These are phyloP conservation scores for Colletotrichum cuscutae DNA, from an alignment of 2,329 filamentous ascomycete species.

Conservation along the genomic window DNA sequence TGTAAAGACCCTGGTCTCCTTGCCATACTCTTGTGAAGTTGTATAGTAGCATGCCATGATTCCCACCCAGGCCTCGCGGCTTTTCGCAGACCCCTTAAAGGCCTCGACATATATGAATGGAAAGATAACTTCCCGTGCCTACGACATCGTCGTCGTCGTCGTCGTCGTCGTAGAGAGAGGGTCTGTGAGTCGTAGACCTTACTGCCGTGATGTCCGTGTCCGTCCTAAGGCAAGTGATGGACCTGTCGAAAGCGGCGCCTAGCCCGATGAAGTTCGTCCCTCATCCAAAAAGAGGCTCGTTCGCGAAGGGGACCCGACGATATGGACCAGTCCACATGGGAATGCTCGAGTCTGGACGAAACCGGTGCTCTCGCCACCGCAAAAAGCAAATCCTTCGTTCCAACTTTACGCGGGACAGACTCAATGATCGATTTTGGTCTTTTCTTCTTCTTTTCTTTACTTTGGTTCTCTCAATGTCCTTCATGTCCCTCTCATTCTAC, in stretches of 20 bases:
- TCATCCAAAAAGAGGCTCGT: conserved; percentile 21
- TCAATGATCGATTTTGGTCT: neutral
- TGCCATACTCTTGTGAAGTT: neutral
- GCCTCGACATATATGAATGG: neutral
- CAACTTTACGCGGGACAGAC: neutral
- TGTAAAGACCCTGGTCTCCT: neutral
- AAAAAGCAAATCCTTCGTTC: neutral
- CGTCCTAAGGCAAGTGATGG: conserved; percentile 9
- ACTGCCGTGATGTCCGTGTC: conserved; percentile 20
- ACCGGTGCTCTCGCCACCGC: neutral
- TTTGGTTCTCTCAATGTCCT: neutral
- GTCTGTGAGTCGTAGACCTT: conserved; percentile 12
- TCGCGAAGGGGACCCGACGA: conserved; percentile 32
- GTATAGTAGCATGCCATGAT: neutral
- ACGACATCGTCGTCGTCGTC: neutral
- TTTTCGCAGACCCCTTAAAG: neutral
- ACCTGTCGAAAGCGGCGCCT: neutral
- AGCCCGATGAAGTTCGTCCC: conserved; percentile 5
- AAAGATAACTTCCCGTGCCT: neutral
- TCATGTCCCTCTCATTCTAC: conserved; percentile 13
- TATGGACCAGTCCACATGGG: conserved; percentile 20
- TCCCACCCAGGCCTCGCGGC: neutral
- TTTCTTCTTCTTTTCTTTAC: neutral
- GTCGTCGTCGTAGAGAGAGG: neutral
- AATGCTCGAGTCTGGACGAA: conserved; percentile 14